Conservation (phyloP, 345 rosid species). For the Gossypium longicalyx region DNA sequence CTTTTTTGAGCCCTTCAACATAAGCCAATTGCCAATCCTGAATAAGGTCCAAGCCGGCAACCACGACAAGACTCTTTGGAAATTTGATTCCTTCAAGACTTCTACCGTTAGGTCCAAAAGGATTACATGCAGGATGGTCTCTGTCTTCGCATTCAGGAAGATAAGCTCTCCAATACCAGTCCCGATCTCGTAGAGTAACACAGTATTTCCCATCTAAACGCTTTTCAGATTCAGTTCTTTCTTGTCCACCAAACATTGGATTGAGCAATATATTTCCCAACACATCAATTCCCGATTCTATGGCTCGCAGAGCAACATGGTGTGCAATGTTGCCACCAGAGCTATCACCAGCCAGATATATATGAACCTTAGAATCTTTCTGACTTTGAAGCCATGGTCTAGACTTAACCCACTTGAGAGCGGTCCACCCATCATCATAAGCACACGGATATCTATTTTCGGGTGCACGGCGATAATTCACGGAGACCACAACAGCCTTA, state of each 20-base stretch:
- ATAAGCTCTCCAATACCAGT: constrained; percentile 95
- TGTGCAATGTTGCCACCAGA: constrained; percentile 90
- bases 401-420: constrained; percentile 72
- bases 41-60: constrained; percentile 81
- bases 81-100: constrained; percentile 55
- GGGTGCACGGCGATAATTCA: constrained; percentile 83
- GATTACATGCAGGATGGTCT: constrained; percentile 89
- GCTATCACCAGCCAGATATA: constrained; percentile 87
- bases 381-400: constrained; percentile 73
- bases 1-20: constrained; percentile 61
- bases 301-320: constrained; percentile 68
- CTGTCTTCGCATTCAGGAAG: constrained; percentile 76
- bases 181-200: constrained; percentile 66
- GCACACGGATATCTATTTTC: constrained; percentile 80
- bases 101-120: constrained; percentile 61
- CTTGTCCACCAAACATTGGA: constrained; percentile 88
- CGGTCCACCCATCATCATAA: constrained; percentile 87
- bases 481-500: constrained; percentile 77
- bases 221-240: constrained; percentile 75
- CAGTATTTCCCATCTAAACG: constrained; percentile 77
- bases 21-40: constrained; percentile 84
- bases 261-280: constrained; percentile 73
- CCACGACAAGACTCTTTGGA: constrained; percentile 77
- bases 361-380: constrained; percentile 63
- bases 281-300: constrained; percentile 53